These are phyloP conservation scores for Trichophyton benhamiae DNA, from an alignment of 2,329 filamentous ascomycete species.

Conservation along the genomic window DNA sequence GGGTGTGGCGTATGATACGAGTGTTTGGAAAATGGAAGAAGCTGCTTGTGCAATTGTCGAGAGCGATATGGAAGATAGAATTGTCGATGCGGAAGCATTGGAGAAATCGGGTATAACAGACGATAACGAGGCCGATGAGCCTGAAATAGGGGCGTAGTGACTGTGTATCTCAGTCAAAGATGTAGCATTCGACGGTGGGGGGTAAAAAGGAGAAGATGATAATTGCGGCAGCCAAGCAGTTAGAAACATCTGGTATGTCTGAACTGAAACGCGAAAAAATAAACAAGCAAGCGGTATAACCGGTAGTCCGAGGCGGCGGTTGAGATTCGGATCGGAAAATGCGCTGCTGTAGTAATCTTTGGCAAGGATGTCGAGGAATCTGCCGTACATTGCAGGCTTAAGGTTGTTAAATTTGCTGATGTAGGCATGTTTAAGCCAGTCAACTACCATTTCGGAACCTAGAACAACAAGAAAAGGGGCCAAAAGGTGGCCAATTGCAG, in stretches of 20 bases:
- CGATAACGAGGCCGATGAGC: constrained; percentile 14
- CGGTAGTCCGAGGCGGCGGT: constrained; percentile 76
- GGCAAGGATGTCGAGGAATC: constrained; percentile 83
- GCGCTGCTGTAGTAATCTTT: constrained; percentile 98
- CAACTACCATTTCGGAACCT: constrained; percentile 91
- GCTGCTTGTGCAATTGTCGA: constrained; percentile 16
- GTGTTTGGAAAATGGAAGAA: constrained; percentile 25
- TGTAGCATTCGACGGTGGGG: constrained; percentile 29
- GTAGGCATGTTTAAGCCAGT: constrained; percentile 94
- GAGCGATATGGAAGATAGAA: background rate
- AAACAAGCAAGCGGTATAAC: constrained; percentile 85
- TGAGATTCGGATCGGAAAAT: constrained; percentile 81
- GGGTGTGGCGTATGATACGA: constrained; percentile 32
- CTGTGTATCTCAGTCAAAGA: constrained; percentile 34
- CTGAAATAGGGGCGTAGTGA: constrained; percentile 32
- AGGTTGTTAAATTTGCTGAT: constrained; percentile 98
- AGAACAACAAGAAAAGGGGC: constrained; percentile 89
- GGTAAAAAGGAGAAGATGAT: constrained; percentile 31
- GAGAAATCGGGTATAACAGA: constrained; percentile 15
- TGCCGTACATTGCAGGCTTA: constrained; percentile 75
- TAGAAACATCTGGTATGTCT: constrained; percentile 97
- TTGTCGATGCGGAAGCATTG: background rate
- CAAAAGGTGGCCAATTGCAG: constrained; percentile 59
- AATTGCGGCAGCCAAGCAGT: constrained; percentile 65
- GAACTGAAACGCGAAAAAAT: constrained; percentile 85